Conservation (phyloP, 495 filamentous ascomycete species). For the Penicillium waksmanii region DNA sequence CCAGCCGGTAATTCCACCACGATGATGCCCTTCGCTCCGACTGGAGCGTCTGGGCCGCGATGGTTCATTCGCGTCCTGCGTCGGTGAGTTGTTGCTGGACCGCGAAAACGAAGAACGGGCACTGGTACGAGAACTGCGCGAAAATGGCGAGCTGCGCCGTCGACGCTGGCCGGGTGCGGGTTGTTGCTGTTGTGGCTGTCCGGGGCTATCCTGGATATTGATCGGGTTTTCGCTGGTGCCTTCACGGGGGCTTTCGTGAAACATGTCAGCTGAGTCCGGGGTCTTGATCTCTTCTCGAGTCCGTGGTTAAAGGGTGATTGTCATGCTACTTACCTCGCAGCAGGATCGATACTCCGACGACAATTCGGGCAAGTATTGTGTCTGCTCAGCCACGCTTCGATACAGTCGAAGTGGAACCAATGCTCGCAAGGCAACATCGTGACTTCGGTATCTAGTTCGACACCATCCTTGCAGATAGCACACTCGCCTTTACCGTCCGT, state of each 20-base stretch:
- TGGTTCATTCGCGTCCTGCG: conserved; percentile 14
- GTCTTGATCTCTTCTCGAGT: neutral
- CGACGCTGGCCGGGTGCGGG: conserved; percentile 11
- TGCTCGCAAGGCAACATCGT: conserved; percentile 84
- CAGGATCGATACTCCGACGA: conserved; percentile 67
- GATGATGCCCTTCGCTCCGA: conserved; percentile 30
- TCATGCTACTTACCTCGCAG: conserved; percentile 29
- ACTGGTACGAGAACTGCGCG: conserved; percentile 15
- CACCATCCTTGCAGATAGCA: conserved; percentile 91
- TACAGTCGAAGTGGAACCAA: conserved; percentile 85
- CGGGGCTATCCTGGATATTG: conserved; percentile 34
- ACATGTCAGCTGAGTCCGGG: conserved; percentile 7
- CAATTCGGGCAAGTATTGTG: conserved; percentile 94
- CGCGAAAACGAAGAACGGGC: conserved; percentile 26
- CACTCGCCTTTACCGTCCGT: conserved; percentile 73
- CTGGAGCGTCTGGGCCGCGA: conserved; percentile 18
- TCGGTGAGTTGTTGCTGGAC: conserved; percentile 10
- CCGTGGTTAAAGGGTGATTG: neutral
- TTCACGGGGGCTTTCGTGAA: conserved; percentile 21
- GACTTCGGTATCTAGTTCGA: conserved; percentile 74
- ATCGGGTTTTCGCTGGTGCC: conserved; percentile 40
- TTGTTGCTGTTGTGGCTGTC: neutral
- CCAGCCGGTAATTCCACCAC: conserved; percentile 41
- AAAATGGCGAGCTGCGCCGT: conserved; percentile 27
- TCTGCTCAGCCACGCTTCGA: conserved; percentile 78